Evolutionary conservation across 2,329 filamentous ascomycete species (phyloP).

Genomic region (Neoscytalidium dimidiatum): DNA sequence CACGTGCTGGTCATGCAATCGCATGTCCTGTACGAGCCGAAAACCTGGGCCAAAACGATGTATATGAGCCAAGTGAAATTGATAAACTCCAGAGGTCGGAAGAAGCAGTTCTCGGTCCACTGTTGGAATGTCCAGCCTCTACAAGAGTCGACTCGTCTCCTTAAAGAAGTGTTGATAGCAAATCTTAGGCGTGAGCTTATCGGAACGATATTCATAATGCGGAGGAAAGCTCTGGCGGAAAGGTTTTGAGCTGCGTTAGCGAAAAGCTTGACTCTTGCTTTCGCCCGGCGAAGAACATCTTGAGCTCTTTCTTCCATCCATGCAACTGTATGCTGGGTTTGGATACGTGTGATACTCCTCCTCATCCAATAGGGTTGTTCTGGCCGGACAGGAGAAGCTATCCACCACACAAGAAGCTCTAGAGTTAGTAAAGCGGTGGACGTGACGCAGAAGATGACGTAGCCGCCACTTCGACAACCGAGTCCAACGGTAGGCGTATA

Average conservation of each 20-base stretch:
- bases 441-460: constrained; percentile 43
- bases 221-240: constrained; percentile 12
- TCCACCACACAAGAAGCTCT: constrained; percentile 42
- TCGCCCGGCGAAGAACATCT: constrained; percentile 8
- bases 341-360: neutral
- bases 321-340: neutral
- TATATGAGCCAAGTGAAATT: constrained; percentile 43
- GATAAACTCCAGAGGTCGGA: constrained; percentile 35
- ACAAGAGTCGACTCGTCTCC: neutral
- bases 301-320: neutral
- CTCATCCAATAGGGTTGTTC: constrained; percentile 11
- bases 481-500: constrained; percentile 50
- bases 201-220: constrained; percentile 20
- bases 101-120: constrained; percentile 31
- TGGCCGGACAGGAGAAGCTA: constrained; percentile 23
- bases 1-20: constrained; percentile 43
- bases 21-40: constrained; percentile 46
- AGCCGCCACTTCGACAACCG: constrained; percentile 45
- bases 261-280: neutral
- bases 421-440: constrained; percentile 37
- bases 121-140: constrained; percentile 8
- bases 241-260: constrained; percentile 1
- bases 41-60: constrained; percentile 44
- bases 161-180: neutral
- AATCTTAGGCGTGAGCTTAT: neutral